Percentiles rank a stretch among this genome's conserved stretches.
These are phyloP conservation scores for Amylostereum areolatum DNA, from an alignment of 1,284 basidiomycete genomes.

Conservation along the genomic window DNA sequence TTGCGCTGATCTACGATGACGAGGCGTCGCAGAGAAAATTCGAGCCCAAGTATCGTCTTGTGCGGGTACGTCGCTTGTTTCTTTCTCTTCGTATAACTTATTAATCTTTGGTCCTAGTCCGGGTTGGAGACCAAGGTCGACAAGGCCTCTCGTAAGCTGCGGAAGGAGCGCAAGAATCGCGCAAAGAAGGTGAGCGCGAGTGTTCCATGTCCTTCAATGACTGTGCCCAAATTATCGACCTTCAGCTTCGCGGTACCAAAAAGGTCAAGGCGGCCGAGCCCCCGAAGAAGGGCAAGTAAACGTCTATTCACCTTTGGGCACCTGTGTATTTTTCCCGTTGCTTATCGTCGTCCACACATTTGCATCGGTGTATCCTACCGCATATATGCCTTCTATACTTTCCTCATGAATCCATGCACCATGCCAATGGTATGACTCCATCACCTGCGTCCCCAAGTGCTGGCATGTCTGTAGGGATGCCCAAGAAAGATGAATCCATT, in stretches of 20 bases:
- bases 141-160: conserved; percentile 93
- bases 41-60: conserved; percentile 94
- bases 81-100: conserved; percentile 5
- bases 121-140: conserved; percentile 84
- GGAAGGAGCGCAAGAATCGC: conserved; percentile 99
- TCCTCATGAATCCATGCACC: conserved; percentile 37
- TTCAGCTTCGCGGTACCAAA: conserved; percentile 84
- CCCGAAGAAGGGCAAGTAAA: conserved; percentile 82
- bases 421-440: no score
- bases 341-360: conserved; percentile 31
- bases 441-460: no score
- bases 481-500: background rate
- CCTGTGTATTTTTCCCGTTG: conserved; percentile 25
- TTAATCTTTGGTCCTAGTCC: conserved; percentile 43
- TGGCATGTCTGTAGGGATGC: no score
- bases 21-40: conserved; percentile 94
- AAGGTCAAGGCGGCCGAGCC: conserved; percentile 90
- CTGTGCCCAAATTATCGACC: conserved; percentile 5
- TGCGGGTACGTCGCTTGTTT: conserved; percentile 68
- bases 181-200: conserved; percentile 78
- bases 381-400: no score
- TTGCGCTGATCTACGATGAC: conserved; percentile 97
- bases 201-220: background rate
- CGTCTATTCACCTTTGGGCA: conserved; percentile 15
- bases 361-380: conserved; percentile 31